Percentiles rank a stretch among this genome's conserved stretches.
phyloP scores from a whole-genome alignment of 768 basidiomycete species.

The Boletus patriciae region DNA sequence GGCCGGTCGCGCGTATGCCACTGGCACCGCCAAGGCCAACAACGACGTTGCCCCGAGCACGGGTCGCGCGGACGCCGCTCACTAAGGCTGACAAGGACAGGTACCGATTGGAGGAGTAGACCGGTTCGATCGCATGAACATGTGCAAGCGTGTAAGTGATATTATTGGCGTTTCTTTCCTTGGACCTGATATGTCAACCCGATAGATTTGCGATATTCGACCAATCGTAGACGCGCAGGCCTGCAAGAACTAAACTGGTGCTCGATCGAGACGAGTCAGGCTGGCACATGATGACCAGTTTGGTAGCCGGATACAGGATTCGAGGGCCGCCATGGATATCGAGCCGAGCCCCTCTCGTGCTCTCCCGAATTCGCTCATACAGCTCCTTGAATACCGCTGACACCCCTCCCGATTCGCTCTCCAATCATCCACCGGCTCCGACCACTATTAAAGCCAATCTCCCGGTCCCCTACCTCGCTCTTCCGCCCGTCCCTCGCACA shows the following conservation, averaged over 20 bases:
- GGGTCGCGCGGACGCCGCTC: slow-evolving; percentile 19
- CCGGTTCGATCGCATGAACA: slow-evolving; percentile 9
- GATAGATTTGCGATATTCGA: slow-evolving; percentile 22
- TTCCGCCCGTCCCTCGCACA: slow-evolving; percentile 28
- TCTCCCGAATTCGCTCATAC: slow-evolving; percentile 27
- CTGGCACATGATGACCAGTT: slow-evolving; percentile 38
- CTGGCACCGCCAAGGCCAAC: slow-evolving; percentile 9
- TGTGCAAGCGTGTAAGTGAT: slow-evolving; percentile 5
- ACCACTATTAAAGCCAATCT: slow-evolving; percentile 38
- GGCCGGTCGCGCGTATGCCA: slow-evolving; percentile 20
- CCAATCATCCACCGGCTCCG: slow-evolving; percentile 33
- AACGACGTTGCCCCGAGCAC: slow-evolving; percentile 7
- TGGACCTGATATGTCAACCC: slow-evolving; percentile 20
- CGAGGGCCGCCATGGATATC: slow-evolving; percentile 31
- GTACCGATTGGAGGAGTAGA: slow-evolving; percentile 1
- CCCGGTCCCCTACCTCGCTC: slow-evolving; percentile 17
- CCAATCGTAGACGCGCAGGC: slow-evolving; percentile 19
- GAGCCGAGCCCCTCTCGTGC: slow-evolving; percentile 48
- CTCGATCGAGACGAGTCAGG: slow-evolving; percentile 46
- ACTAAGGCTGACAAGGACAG: slow-evolving; percentile 11
- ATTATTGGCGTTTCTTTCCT: slow-evolving; percentile 22
- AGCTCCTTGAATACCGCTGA: slow-evolving; percentile 25
- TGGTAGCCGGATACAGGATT: slow-evolving; percentile 35
- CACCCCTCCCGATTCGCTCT: slow-evolving; percentile 33
- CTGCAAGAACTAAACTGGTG: slow-evolving; percentile 16